These are phyloP conservation scores for Dothistroma septosporum DNA, from an alignment of 2,329 filamentous ascomycete genomes.

Conservation along the genomic window DNA sequence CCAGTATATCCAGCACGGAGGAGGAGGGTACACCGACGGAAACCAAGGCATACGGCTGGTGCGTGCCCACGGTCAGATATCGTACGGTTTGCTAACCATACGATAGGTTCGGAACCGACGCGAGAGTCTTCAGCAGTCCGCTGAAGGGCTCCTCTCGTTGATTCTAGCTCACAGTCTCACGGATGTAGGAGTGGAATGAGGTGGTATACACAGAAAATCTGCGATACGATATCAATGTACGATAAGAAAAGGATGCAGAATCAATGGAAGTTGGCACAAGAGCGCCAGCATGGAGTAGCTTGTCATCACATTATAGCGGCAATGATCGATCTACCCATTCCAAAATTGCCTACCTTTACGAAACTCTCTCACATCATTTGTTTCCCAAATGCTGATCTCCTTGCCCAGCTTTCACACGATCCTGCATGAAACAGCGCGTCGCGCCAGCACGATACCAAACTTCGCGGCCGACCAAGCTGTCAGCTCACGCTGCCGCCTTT, in stretches of 20 bases:
- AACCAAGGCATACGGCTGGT: background rate
- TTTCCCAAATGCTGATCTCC: background rate
- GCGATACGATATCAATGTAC: background rate
- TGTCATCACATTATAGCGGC: background rate
- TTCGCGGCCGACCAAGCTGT: background rate
- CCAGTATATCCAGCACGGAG: background rate
- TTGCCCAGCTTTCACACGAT: background rate
- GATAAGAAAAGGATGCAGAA: background rate
- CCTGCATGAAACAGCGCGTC: background rate
- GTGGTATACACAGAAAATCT: background rate
- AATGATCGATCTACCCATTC: background rate
- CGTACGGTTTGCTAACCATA: background rate
- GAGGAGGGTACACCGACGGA: background rate
- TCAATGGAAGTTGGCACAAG: background rate
- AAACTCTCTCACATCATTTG: background rate
- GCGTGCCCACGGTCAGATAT: background rate
- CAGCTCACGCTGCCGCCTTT: background rate
- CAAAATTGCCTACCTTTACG: background rate
- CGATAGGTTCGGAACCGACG: slow-evolving; percentile 8
- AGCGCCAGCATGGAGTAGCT: background rate
- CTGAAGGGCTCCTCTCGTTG: background rate
- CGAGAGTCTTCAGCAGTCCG: slow-evolving; percentile 4
- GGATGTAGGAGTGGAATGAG: background rate
- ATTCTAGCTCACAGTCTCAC: background rate
- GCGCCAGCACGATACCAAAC: background rate